A percentile compares a stretch with the other conserved stretches of the same genome.
These are phyloP conservation scores for Aspergillus leporis DNA, from an alignment of 495 filamentous ascomycete genomes.

Conservation along the genomic window DNA sequence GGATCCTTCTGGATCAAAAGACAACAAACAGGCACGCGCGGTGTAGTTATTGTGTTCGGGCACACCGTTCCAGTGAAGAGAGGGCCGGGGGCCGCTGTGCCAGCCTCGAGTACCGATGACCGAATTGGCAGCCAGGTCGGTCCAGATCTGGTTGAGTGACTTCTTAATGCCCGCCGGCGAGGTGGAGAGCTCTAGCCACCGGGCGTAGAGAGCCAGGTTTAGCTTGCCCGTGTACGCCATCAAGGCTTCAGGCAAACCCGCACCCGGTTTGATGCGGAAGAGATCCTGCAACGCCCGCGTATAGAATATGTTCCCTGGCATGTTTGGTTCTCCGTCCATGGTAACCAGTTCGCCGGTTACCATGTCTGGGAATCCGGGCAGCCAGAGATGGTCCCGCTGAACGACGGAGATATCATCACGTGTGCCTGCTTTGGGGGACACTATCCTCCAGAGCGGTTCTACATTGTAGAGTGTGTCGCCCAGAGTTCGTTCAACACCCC, in stretches of 20 bases:
- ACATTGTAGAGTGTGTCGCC: not conserved
- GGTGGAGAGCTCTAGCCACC: not conserved
- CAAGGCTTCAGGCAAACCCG: too few relatives aligned
- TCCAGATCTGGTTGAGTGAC: constrained; percentile 2
- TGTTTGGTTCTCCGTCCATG: too few relatives aligned
- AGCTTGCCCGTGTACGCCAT: not conserved
- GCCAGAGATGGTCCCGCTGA: not conserved
- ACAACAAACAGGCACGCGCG: too few relatives aligned
- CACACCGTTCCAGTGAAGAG: too few relatives aligned
- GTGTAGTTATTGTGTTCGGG: too few relatives aligned
- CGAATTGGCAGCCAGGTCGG: not conserved
- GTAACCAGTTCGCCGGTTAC: not conserved
- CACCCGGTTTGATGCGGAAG: too few relatives aligned
- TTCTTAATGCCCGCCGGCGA: not conserved
- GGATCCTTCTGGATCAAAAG: too few relatives aligned
- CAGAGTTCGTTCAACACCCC: constrained; percentile 1
- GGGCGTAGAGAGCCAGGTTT: not conserved
- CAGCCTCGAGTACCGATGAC: constrained; percentile 1
- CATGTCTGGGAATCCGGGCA: not conserved
- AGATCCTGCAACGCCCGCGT: too few relatives aligned
- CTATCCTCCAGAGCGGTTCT: not conserved
- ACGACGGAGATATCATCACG: not conserved
- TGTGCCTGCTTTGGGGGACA: not conserved
- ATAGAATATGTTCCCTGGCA: too few relatives aligned
- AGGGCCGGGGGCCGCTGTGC: too few relatives aligned